Percentiles rank a stretch among this genome's conserved stretches.
Evolutionary conservation across 345 rosid species (phyloP).

Genomic region (Bruguiera parviflora): DNA sequence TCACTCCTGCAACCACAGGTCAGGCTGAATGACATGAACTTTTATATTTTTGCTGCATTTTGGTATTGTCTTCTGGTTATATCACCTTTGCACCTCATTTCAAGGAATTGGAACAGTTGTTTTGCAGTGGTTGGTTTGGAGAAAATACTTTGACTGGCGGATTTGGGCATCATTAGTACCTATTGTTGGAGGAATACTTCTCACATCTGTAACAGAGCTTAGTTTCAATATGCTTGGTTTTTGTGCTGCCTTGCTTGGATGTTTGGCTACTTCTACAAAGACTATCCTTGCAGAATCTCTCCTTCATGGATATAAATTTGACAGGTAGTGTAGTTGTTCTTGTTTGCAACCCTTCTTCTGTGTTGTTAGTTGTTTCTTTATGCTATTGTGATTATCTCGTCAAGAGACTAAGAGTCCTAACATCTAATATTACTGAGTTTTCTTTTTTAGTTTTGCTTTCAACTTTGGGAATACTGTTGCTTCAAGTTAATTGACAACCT

Average conservation of each 20-base stretch:
- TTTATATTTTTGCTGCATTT: background rate
- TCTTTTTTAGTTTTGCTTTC: too few species aligned
- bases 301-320: slow-evolving; percentile 96
- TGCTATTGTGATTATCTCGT: background rate
- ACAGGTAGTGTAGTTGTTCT: slow-evolving; percentile 50
- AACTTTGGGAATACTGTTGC: too few species aligned
- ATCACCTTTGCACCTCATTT: slow-evolving; percentile 18
- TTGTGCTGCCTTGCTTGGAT: slow-evolving; percentile 95
- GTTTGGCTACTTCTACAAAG: slow-evolving; percentile 99
- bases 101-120: slow-evolving; percentile 55
- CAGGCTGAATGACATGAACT: slow-evolving; percentile 3
- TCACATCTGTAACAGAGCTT: slow-evolving; percentile 90
- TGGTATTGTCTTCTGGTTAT: background rate
- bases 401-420: too few species aligned
- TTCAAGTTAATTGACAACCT: too few species aligned
- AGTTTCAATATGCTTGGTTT: slow-evolving; percentile 95
- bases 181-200: slow-evolving; percentile 95
- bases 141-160: slow-evolving; percentile 93
- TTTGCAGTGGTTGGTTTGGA: slow-evolving; percentile 97
- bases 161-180: slow-evolving; percentile 96
- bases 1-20: slow-evolving; percentile 99
- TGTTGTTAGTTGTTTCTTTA: background rate
- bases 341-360: background rate
- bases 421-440: too few species aligned
- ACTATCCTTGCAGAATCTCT: slow-evolving; percentile 97